Conservation (phyloP, 208 protist species). For the Trypanosoma mega region DNA sequence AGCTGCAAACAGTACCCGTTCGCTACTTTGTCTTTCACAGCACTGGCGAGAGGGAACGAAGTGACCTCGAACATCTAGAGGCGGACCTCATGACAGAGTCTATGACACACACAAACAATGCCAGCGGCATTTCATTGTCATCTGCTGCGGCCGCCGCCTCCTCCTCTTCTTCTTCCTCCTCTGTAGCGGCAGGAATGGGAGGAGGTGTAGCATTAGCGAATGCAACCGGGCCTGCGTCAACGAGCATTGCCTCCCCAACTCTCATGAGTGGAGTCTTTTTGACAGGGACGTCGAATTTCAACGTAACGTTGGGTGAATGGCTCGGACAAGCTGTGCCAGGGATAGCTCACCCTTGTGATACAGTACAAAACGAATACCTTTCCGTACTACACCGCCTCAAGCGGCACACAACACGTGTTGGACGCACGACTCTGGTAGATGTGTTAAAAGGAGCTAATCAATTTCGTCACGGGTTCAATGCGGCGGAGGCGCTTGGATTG, state of each 20-base stretch:
- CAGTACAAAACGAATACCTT: conserved; percentile 72
- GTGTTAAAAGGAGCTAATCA: conserved; percentile 47
- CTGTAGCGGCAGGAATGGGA: no score
- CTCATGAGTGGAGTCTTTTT: conserved; percentile 56
- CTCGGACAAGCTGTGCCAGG: conserved; percentile 38
- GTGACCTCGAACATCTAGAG: conserved; percentile 1
- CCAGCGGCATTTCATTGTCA: background rate
- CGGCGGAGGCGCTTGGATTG: conserved; percentile 56
- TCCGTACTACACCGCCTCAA: conserved; percentile 70
- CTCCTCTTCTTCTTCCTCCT: no score
- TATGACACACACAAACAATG: background rate
- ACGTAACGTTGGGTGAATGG: conserved; percentile 73
- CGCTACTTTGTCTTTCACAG: conserved; percentile 85
- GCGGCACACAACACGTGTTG: conserved; percentile 45
- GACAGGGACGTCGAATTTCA: conserved; percentile 43
- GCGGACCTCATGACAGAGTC: background rate
- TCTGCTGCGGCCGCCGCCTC: background rate
- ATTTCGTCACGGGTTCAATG: conserved; percentile 64
- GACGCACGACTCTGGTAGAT: conserved; percentile 59
- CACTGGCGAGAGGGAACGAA: conserved; percentile 35
- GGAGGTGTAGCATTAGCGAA: no score
- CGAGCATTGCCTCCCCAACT: conserved; percentile 5
- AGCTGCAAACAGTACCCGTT: conserved; percentile 68
- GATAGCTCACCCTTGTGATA: conserved; percentile 28
- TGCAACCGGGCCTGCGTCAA: no score